These are phyloP conservation scores for Chenopodium album DNA, from an alignment of 148 eudicot genomes.

Conservation along the genomic window DNA sequence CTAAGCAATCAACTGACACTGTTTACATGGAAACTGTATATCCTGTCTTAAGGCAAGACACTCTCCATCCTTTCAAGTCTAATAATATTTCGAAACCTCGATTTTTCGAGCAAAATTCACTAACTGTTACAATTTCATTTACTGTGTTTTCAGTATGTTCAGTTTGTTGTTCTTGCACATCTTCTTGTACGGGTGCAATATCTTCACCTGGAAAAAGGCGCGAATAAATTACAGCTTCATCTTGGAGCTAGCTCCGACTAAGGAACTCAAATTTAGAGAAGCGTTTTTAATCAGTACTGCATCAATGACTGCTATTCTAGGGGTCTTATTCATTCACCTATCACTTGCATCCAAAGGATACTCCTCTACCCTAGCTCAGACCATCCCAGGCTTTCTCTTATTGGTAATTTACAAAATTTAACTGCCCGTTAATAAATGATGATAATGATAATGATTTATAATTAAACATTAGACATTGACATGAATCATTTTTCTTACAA, in stretches of 20 bases:
- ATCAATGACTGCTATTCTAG: slow-evolving; percentile 73
- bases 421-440: background rate
- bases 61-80: slow-evolving; percentile 1
- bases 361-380: slow-evolving; percentile 57
- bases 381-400: slow-evolving; percentile 74
- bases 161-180: slow-evolving; percentile 85
- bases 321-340: slow-evolving; percentile 78
- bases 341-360: slow-evolving; percentile 68
- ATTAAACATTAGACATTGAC: no score
- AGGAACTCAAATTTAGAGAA: slow-evolving; percentile 86
- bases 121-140: background rate
- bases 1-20: slow-evolving; percentile 47
- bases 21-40: slow-evolving; percentile 97
- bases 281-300: slow-evolving; percentile 84
- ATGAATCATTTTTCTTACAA: no score
- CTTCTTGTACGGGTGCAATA: slow-evolving; percentile 91
- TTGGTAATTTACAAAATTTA: slow-evolving; percentile 50
- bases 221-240: slow-evolving; percentile 88
- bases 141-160: slow-evolving; percentile 68
- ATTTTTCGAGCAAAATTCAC: background rate
- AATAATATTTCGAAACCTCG: background rate
- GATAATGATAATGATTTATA: no score
- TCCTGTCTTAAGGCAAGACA: slow-evolving; percentile 84
- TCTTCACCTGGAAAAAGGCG: slow-evolving; percentile 85
- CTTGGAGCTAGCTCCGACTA: slow-evolving; percentile 70